Base-by-base conservation (phyloP, 176 grass and related monocot genomes). In the Oryza coarctata region DNA sequence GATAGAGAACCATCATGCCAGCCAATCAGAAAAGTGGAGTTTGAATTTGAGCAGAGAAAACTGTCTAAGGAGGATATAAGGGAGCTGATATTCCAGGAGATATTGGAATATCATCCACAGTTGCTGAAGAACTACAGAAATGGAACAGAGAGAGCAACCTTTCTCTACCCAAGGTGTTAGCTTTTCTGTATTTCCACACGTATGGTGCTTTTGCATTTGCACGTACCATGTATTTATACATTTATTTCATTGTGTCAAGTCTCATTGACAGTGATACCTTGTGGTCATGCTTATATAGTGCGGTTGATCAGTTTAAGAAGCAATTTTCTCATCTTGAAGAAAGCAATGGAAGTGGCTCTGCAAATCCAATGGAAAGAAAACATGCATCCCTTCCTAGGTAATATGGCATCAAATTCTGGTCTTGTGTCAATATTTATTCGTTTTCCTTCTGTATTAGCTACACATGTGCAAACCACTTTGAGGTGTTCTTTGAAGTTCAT, bases 321-420 rank as follows among this genome's bases (percentile, higher is more conserved):
- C 96, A 93, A 40, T 95, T 98, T 88, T 88, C 93, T 79, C 85
- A 93, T 75, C 92, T 98, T 52, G 93, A 98, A 90, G 95, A 98
- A 76, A 93, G 60, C 15, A 83, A 86, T 73, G 82, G 85, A 18
- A 93, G 79, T 18, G 65, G 71, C 28, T 31, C 90, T 61, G 83
- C 84, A 52, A 23, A 88, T 87, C 85, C 91, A 70, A 57, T 43
- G 10, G 93, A 95, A 8, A 91, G 96, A 73, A 98, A 98, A 74
- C 93, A 98, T 40, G 88, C 92, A 65, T 98, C 96, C 68, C 93
- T 98, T 86, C 96, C 96, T 60, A 95, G 96, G 96, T 98, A 93
- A 66, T 71, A 36, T 82, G 34, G 14, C 44, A 28, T 73, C 76
- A 52, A 71, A 72, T 68, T 85, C 77, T 76, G 27, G 31, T 69